Base-by-base conservation (phyloP, 176 grass and related monocot species). In the Carex parvula region DNA sequence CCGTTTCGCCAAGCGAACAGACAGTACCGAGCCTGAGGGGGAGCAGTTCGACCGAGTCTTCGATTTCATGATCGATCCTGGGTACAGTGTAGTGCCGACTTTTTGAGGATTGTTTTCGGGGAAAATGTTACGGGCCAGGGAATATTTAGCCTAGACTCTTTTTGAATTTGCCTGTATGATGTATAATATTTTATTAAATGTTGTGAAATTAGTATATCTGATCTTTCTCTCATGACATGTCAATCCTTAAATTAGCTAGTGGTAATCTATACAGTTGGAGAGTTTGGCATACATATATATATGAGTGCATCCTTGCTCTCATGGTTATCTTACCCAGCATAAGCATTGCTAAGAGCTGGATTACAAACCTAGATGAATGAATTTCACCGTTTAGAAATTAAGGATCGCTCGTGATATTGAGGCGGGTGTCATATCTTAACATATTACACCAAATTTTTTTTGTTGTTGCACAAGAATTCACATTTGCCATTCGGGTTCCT, bases 31-130 rank as follows among this genome's bases (percentile, higher is more conserved):
- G 26, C 16, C 60, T 21, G 92, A 90, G 0, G 73, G 1, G 22
- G 39, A 80, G 5, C 76, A 89, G 84, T 76, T 71, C 18, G 92
- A 78, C 44, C 73, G 87, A 18, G 82, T 87, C 16, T 81, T 83
- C 14, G 86, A 88, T 7, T 84, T 94, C 92, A 88, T 94, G 92
- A 85, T 88, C 29, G 89, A 95, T 56, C 78, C 84, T 58, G 86
- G 84, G 32, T 98, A 93, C 69, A 83, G 95, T n/a, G 89, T 98
- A 21, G 95, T 98, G 68, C 95, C 92, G 17, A 90, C 79, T 59
- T 97, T 97, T 81, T 89, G 80, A 91, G 37, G 20, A 50, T 30
- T 41, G 62, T 21, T 44, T 11, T n/a, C 13, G 2, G 46, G 62
- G 22, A 7, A 67, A 37, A 50, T 56, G 24, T 32, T 1, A 77